These are phyloP conservation scores for Coniferiporia weirii DNA, from an alignment of 1,284 basidiomycete genomes.

Conservation along the genomic window DNA sequence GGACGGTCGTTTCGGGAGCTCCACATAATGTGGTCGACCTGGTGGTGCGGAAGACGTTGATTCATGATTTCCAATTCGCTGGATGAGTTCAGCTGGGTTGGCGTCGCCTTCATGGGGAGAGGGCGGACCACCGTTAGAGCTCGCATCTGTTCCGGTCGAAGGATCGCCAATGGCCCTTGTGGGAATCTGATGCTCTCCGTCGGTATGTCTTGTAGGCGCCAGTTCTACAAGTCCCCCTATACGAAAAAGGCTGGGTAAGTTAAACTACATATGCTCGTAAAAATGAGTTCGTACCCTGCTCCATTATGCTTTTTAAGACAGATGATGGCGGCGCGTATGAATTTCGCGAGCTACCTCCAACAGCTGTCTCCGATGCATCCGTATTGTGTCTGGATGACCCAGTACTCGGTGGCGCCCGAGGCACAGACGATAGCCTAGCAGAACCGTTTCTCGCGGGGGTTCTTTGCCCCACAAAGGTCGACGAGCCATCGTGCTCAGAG, in stretches of 20 bases:
- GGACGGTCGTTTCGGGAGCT: constrained; percentile 16
- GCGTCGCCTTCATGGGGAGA: constrained; percentile 6
- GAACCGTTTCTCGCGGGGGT: not conserved
- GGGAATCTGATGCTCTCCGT: constrained; percentile 36
- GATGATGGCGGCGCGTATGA: constrained; percentile 35
- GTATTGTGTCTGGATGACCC: not conserved
- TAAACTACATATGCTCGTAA: not conserved
- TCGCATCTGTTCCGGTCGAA: constrained; percentile 39
- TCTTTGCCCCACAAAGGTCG: not conserved
- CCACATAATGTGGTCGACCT: constrained; percentile 15
- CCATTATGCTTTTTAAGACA: constrained; percentile 62
- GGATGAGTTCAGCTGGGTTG: not conserved
- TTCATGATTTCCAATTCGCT: not conserved
- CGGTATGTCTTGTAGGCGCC: constrained; percentile 35
- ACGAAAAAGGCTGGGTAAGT: not conserved
- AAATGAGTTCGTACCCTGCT: constrained; percentile 47
- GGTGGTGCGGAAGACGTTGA: not conserved
- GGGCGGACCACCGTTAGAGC: constrained; percentile 7
- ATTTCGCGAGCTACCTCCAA: constrained; percentile 13
- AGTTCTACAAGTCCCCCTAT: constrained; percentile 60
- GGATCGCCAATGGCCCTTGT: constrained; percentile 44
- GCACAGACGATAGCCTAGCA: not conserved
- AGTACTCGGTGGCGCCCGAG: not conserved
- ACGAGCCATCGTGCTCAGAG: constrained; percentile 7
- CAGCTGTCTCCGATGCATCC: constrained; percentile 9